Evolutionary conservation across 2,329 filamentous ascomycete genomes (phyloP).

Genomic region (Sordariomycetes sp.): DNA sequence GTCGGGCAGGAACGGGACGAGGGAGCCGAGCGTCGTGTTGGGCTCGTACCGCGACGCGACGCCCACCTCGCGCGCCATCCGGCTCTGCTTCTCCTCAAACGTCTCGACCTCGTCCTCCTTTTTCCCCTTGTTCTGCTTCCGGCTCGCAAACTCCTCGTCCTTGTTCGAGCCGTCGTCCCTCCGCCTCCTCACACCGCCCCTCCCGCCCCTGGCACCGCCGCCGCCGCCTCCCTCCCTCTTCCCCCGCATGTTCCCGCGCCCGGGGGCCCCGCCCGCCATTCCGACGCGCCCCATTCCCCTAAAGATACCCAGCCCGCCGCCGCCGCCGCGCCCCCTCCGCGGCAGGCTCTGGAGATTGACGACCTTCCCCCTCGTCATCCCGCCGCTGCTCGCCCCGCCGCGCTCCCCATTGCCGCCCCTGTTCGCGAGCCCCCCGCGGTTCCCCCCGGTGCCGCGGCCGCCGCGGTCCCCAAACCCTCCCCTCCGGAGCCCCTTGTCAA

Average conservation of each 20-base stretch:
- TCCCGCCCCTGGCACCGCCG: slow-evolving; percentile 11
- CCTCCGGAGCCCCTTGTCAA: slow-evolving; percentile 10
- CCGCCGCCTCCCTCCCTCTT: slow-evolving; percentile 8
- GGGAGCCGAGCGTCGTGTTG: slow-evolving; percentile 2
- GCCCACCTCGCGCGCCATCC: slow-evolving; percentile 10
- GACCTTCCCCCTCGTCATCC: slow-evolving; percentile 15
- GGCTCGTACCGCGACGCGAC: slow-evolving; percentile 4
- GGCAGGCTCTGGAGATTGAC: slow-evolving; percentile 25
- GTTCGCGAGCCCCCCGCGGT: no score
- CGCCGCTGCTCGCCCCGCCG: slow-evolving; percentile 5
- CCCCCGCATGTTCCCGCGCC: slow-evolving; percentile 5
- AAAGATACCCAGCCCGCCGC: slow-evolving; percentile 1
- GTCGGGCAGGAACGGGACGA: slow-evolving; percentile 15
- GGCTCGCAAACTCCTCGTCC: slow-evolving; percentile 5
- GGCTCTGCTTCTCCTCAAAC: slow-evolving; percentile 13
- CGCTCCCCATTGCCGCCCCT: no score
- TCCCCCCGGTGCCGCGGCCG: slow-evolving; percentile 8
- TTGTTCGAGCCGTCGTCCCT: slow-evolving; percentile 7
- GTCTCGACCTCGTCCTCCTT: slow-evolving; percentile 9
- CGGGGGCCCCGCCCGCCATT: slow-evolving; percentile 5
- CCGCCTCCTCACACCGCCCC: slow-evolving; percentile 9
- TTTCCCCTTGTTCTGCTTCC: slow-evolving; percentile 7
- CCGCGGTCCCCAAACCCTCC: slow-evolving; percentile 1
- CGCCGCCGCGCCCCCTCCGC: slow-evolving; percentile 13
- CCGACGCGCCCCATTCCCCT: slow-evolving; percentile 10